These are phyloP conservation scores for Elasticomyces elasticus DNA, from an alignment of 495 filamentous ascomycete genomes.

Conservation along the genomic window DNA sequence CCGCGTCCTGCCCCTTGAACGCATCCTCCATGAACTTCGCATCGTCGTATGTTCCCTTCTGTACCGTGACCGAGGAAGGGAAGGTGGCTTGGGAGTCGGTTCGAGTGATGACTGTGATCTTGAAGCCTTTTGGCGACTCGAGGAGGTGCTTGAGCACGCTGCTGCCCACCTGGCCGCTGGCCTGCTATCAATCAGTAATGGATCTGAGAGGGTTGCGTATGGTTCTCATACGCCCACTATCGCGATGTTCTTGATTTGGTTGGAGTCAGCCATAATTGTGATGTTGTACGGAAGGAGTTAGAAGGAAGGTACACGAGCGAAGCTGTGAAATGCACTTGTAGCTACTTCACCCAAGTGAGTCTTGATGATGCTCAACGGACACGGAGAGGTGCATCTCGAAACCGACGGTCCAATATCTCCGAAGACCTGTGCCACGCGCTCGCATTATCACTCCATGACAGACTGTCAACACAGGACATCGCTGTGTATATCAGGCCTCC, in stretches of 20 bases:
- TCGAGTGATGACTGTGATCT: slow-evolving; percentile 45
- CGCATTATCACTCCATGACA: too few species aligned
- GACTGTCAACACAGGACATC: too few species aligned
- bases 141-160: slow-evolving; percentile 44
- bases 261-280: slow-evolving; percentile 2
- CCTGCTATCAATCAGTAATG: slow-evolving; percentile 31
- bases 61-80: slow-evolving; percentile 28
- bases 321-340: neutral
- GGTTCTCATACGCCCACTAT: slow-evolving; percentile 18
- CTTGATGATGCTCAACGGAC: neutral
- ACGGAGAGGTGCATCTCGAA: neutral
- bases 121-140: slow-evolving; percentile 24
- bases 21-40: slow-evolving; percentile 35
- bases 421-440: too few species aligned
- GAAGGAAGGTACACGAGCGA: neutral
- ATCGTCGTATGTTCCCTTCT: slow-evolving; percentile 38
- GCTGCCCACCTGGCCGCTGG: slow-evolving; percentile 47
- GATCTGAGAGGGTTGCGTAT: neutral
- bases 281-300: neutral
- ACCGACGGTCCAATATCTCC: too few species aligned
- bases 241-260: slow-evolving; percentile 22
- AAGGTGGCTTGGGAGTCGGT: slow-evolving; percentile 32
- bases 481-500: too few species aligned
- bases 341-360: neutral
- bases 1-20: slow-evolving; percentile 39